Base-by-base conservation (phyloP, 345 rosid species). In the Geranium brycei region DNA sequence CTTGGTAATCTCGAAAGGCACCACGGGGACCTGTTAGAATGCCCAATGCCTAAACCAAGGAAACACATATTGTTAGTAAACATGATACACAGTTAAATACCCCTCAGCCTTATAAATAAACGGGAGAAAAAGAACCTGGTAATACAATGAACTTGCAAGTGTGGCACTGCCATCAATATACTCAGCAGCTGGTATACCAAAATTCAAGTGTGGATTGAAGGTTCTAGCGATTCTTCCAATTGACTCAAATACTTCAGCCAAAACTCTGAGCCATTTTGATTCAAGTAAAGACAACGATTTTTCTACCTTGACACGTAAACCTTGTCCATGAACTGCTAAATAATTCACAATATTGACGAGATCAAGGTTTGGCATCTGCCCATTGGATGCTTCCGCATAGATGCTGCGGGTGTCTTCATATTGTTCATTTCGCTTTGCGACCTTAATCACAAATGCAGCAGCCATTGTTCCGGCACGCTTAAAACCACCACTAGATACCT, bases 351-450 rank as follows among this genome's bases (percentile, higher is more conserved):
- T 77, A 78, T 93, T 93, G 73, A 93, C 81, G 67, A 93, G 89
- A 69, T 93, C 97, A 58, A 93, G 86, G 70, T 93, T 93, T 72
- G 97, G 97, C 99, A 93, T 93, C 80, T 88, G 97, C 57, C 96
- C 97, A 75, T 93, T 90, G 35, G 99, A 88, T 65, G 95, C 96
- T 81, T 90, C 95, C 15, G 99, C 91, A 72, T 75, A 85, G 70
- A 90, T 83, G 64, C 73, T 78, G 53, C 90, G 71, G 53, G 83
- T 80, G 74, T 90, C 96, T 71, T 86, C 91, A 17, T 77, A 77
- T 61, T 74, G 77, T 31, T 57, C 72, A 17, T 62, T 74, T 67
- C 56, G 68, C 61, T 87, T 83, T 14, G 71, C 77, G 78, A 88
- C 99, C 82, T 88, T 90, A 76, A 90, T 64, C 31, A 93, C 91